phyloP scores from a whole-genome alignment of 257 asterid genomes.

The Fraxinus quadrangulata region DNA sequence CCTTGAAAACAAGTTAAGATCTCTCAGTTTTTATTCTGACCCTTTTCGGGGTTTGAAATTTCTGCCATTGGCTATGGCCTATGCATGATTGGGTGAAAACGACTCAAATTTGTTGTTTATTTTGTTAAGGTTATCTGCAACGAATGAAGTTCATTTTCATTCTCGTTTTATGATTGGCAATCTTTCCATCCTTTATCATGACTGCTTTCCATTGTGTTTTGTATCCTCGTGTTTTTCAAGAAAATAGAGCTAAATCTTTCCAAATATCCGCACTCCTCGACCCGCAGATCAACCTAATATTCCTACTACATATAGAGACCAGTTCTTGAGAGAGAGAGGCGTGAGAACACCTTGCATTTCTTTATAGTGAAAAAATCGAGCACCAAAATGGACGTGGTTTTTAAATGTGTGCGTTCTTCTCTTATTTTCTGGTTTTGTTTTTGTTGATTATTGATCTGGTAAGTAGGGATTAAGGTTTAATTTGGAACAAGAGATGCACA shows the following conservation, averaged over 20 bases:
- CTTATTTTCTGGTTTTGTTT: background rate
- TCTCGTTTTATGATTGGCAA: too few relatives aligned
- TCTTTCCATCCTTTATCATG: background rate
- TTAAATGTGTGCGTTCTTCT: background rate
- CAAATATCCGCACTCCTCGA: background rate
- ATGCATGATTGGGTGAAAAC: background rate
- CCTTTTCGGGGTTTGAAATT: background rate
- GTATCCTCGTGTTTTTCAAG: background rate
- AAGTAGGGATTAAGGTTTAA: background rate
- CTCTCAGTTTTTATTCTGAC: background rate
- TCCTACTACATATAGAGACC: background rate
- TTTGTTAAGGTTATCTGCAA: background rate
- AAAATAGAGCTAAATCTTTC: background rate
- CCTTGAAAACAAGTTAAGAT: constrained; percentile 34
- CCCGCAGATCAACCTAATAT: background rate
- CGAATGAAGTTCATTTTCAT: background rate
- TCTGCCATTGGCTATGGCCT: background rate
- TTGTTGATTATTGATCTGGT: background rate
- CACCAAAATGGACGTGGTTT: background rate
- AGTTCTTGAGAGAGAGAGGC: background rate
- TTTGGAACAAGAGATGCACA: background rate
- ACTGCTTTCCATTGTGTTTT: background rate
- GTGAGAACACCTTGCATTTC: background rate
- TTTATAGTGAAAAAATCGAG: background rate
- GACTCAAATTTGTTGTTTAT: background rate